phyloP scores from a whole-genome alignment of 2,329 filamentous ascomycete species.

The Ascosphaera apis region DNA sequence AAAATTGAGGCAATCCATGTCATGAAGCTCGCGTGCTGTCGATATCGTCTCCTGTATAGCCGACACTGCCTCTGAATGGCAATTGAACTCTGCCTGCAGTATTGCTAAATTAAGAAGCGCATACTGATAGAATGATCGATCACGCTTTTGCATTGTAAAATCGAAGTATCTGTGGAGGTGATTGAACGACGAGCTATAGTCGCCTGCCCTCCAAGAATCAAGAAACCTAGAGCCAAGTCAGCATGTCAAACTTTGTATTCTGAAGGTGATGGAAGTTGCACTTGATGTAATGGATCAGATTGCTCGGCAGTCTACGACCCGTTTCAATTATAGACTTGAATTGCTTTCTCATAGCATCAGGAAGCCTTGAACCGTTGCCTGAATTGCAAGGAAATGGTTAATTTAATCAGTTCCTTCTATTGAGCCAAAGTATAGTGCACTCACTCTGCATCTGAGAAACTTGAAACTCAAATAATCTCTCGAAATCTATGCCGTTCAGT shows the following conservation, averaged over 20 bases:
- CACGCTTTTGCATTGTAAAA: constrained; percentile 70
- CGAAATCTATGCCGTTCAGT: constrained; percentile 57
- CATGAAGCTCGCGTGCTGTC: constrained; percentile 81
- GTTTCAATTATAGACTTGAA: constrained; percentile 46
- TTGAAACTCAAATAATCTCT: constrained; percentile 66
- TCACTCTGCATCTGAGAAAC: constrained; percentile 66
- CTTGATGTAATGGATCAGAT: constrained; percentile 50
- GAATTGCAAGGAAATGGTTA: constrained; percentile 3
- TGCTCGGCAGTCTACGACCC: constrained; percentile 42
- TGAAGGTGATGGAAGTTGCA: too few species aligned
- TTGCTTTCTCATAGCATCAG: constrained; percentile 46
- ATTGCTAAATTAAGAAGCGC: constrained; percentile 83
- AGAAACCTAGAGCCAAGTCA: constrained; percentile 39
- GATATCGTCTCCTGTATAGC: constrained; percentile 90
- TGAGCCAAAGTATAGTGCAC: constrained; percentile 10
- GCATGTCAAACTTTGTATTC: too few species aligned
- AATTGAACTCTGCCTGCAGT: constrained; percentile 86
- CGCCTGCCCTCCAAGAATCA: constrained; percentile 75
- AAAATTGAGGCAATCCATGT: constrained; percentile 83
- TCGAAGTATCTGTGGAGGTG: constrained; percentile 88
- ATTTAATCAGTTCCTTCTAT: constrained; percentile 2
- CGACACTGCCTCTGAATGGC: constrained; percentile 67
- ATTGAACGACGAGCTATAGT: constrained; percentile 77
- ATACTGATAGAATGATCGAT: constrained; percentile 80
- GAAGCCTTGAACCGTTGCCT: constrained; percentile 59